Base-by-base conservation (phyloP, 83 land plant genomes). In the Picea abies region DNA sequence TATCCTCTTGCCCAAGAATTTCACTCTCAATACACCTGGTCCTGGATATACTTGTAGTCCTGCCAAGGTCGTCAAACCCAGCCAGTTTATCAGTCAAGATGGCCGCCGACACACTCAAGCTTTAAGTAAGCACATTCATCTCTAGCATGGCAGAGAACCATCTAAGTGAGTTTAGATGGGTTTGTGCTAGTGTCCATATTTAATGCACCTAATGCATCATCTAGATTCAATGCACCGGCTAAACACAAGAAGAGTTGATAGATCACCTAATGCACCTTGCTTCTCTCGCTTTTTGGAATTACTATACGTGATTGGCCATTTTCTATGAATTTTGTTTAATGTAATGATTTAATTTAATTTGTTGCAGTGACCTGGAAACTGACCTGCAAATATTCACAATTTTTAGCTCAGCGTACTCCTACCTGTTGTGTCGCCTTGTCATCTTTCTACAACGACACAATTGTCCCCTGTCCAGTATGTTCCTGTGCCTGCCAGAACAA, bases 101-200 rank as follows among this genome's bases (percentile, higher is more conserved):
- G 88, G 85, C 4, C 81, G 92, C 26, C 86, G 95, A 62, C 83
- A 68, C 44, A 93, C 92, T 20, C 95, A 93, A 85, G 93, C 91
- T 2, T 71, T 86, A 52, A 86, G 92, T 89, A 80, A 83, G 91
- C 78, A 47, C 5, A 20, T 12, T 69, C 23, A 9, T 11, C 29
- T 32, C 49, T 47, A 47, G 49, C 49, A 47, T 9, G 49, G 49
- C 49, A 8, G 8, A 47, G 9, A 47, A 8, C 49, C 49, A 47
- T 47, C 49, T 47, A 44, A 44, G 49, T 47, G 1, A 47, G 10
- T 47, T 47, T 47, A 47, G 49, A 47, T 47, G 8, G 49, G 49
- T 47, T 47, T 47, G 49, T 8, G 35, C 35, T 35, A 35, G 35
- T 35, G 35, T 35, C 35, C 35, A 35, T 35, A 41, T 41, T 41